Conservation (phyloP, 2,329 filamentous ascomycete genomes). For the Acephala macrosclerotiorum region DNA sequence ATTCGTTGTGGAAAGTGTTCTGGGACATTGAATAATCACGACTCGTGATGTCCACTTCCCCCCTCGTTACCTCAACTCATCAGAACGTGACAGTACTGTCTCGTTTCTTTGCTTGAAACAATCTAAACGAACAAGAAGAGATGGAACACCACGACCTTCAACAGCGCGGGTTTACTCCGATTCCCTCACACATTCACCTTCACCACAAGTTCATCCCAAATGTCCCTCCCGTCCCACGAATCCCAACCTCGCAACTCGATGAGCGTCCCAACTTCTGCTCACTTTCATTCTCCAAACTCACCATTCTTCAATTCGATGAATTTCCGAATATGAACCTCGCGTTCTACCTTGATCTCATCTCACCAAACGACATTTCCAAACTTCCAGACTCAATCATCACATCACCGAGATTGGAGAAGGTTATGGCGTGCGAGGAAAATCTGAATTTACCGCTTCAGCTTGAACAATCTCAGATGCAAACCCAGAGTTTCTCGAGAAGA, state of each 20-base stretch:
- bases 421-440: neutral
- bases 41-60: too few species aligned
- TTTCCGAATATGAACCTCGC: conserved; percentile 19
- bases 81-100: too few species aligned
- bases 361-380: neutral
- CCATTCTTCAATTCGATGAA: neutral
- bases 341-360: conserved; percentile 18
- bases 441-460: too few species aligned
- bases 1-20: too few species aligned
- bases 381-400: neutral
- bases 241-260: neutral
- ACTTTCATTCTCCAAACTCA: conserved; percentile 2
- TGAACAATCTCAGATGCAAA: neutral
- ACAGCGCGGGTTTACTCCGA: neutral
- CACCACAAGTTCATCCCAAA: neutral
- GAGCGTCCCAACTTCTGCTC: neutral
- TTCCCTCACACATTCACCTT: neutral
- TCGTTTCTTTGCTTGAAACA: too few species aligned
- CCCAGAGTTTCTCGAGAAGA: conserved; percentile 1
- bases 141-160: neutral
- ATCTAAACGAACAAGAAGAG: neutral
- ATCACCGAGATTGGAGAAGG: conserved; percentile 6
- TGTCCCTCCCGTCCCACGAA: neutral
- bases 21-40: too few species aligned
- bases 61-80: too few species aligned